Evolutionary conservation across 495 filamentous ascomycete genomes (phyloP).

Genomic region (Aspergillus leporis): DNA sequence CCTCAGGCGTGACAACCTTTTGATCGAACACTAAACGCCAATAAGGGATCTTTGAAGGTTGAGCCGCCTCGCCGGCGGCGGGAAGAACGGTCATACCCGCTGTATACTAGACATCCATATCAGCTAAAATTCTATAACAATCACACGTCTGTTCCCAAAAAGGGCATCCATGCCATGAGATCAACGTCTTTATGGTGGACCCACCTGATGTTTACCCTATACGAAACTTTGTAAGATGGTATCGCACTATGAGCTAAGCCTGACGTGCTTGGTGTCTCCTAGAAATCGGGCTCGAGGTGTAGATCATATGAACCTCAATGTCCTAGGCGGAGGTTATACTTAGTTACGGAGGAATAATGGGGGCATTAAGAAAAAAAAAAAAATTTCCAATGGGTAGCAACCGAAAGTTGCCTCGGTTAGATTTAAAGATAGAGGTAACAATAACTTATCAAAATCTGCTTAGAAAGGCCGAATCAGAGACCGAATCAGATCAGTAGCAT

Average conservation of each 20-base stretch:
- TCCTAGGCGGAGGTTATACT: neutral
- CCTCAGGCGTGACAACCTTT: conserved; percentile 48
- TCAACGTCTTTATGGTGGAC: neutral
- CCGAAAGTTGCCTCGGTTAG: neutral
- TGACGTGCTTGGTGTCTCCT: neutral
- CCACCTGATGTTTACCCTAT: neutral
- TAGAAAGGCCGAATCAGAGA: neutral
- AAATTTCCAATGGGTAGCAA: neutral
- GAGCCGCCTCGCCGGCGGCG: conserved; percentile 20
- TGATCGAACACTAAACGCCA: conserved; percentile 49
- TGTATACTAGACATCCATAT: neutral
- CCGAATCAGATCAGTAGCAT: neutral
- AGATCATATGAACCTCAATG: neutral
- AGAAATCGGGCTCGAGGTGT: neutral
- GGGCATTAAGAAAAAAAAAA: neutral
- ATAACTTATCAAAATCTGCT: neutral
- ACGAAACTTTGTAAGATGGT: neutral
- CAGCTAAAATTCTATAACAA: neutral
- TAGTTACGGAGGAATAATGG: neutral
- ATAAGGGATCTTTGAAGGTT: conserved; percentile 32
- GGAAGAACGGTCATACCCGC: neutral
- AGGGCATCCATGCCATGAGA: neutral
- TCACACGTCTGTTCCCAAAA: neutral
- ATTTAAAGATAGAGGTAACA: neutral
- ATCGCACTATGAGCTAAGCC: neutral